These are phyloP conservation scores for Cystobasidium slooffiae DNA, from an alignment of 1,284 basidiomycete species.

Conservation along the genomic window DNA sequence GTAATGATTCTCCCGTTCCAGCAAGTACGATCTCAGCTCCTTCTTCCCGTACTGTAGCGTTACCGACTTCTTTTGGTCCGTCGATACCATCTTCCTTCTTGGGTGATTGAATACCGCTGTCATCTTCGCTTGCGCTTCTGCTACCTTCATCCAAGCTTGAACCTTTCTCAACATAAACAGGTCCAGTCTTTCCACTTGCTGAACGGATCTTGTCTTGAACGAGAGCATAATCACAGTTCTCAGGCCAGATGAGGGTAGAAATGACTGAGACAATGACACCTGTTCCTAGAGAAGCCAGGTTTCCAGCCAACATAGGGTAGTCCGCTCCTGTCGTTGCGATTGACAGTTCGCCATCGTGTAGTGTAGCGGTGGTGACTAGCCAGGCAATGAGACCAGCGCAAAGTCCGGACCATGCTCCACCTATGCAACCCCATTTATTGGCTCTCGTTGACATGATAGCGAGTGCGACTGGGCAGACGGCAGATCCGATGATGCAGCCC, in stretches of 20 bases:
- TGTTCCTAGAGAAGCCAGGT: conserved; percentile 75
- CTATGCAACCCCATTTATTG: conserved; percentile 79
- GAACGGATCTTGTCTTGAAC: conserved; percentile 62
- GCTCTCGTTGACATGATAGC: conserved; percentile 79
- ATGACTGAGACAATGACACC: conserved; percentile 75
- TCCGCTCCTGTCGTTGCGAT: conserved; percentile 63
- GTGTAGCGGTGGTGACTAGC: conserved; percentile 76
- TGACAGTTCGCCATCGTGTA: conserved; percentile 73
- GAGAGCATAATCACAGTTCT: conserved; percentile 74
- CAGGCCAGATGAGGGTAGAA: conserved; percentile 72
- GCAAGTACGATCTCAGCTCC: conserved; percentile 51
- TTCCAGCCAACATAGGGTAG: conserved; percentile 51
- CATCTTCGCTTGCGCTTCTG: not conserved
- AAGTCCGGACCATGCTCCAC: conserved; percentile 73
- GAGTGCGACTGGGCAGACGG: conserved; percentile 73
- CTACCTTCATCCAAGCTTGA: not conserved
- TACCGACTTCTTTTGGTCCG: conserved; percentile 45
- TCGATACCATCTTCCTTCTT: not conserved
- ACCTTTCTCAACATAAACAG: conserved; percentile 2
- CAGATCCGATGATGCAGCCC: conserved; percentile 22
- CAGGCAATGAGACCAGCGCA: conserved; percentile 73
- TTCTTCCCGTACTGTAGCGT: conserved; percentile 49
- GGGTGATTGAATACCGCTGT: conserved; percentile 15
- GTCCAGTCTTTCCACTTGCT: conserved; percentile 65
- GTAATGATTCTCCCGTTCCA: conserved; percentile 54